phyloP scores from a whole-genome alignment of 140 eudicot species.

The Cichorium intybus region DNA sequence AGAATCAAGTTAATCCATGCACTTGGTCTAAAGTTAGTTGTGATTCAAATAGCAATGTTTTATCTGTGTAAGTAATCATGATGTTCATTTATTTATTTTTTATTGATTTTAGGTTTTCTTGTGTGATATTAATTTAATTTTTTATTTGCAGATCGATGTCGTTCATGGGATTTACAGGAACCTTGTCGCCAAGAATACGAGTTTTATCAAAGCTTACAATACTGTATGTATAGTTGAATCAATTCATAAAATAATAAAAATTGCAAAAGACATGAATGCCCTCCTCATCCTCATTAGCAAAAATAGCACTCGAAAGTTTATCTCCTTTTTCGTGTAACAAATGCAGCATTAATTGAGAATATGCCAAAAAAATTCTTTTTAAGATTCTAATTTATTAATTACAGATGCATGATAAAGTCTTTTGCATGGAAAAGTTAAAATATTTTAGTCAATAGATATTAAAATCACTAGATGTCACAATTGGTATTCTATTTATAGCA shows the following conservation, averaged over 20 bases:
- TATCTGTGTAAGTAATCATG: constrained; percentile 56
- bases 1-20: constrained; percentile 80
- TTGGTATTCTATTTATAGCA: constrained; percentile 1
- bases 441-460: not conserved
- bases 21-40: constrained; percentile 87
- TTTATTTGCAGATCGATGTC: constrained; percentile 65
- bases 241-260: not conserved
- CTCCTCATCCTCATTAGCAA: too few species aligned
- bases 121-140: constrained; percentile 3
- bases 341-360: not conserved
- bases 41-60: constrained; percentile 48
- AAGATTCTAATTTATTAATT: not conserved
- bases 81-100: not conserved
- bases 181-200: constrained; percentile 65
- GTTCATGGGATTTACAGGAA: constrained; percentile 80
- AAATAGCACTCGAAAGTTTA: too few species aligned
- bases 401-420: not conserved
- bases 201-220: constrained; percentile 56
- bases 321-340: not conserved
- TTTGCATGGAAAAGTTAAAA: not conserved
- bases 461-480: not conserved
- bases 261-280: too few species aligned
- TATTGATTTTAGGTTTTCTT: not conserved
- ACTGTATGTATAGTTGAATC: constrained; percentile 53
- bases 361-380: not conserved